Evolutionary conservation across 805 yeast genomes (phyloP).

Genomic region (Ogataea nitratoaversa): DNA sequence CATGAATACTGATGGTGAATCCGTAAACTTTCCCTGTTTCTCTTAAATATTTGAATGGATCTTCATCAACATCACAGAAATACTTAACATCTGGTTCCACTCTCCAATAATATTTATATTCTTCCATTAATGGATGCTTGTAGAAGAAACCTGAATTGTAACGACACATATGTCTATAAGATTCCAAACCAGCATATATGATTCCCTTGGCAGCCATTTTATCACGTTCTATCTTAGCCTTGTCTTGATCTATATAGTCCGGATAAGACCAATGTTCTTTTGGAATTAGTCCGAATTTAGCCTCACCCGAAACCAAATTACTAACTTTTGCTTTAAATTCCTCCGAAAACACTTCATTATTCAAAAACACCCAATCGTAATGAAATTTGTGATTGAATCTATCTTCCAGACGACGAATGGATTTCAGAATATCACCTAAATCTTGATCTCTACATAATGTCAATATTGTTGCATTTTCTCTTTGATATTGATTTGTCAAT

Average conservation of each 20-base stretch:
- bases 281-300: constrained; percentile 70
- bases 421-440: constrained; percentile 48
- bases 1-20: constrained; percentile 62
- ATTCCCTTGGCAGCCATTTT: constrained; percentile 42
- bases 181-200: constrained; percentile 38
- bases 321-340: constrained; percentile 59
- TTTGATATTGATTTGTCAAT: constrained; percentile 2
- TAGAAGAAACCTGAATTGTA: constrained; percentile 51
- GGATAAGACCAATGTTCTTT: constrained; percentile 87
- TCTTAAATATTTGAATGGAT: constrained; percentile 57
- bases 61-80: constrained; percentile 58
- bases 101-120: constrained; percentile 72
- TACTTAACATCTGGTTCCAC: constrained; percentile 66
- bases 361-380: constrained; percentile 91
- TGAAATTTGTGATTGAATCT: constrained; percentile 71
- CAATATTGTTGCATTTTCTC: constrained; percentile 50
- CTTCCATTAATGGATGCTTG: constrained; percentile 50
- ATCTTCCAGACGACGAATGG: constrained; percentile 71
- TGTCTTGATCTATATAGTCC: constrained; percentile 66
- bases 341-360: constrained; percentile 70
- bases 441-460: constrained; percentile 71
- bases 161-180: constrained; percentile 47
- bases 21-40: constrained; percentile 57
- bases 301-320: constrained; percentile 57
- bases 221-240: constrained; percentile 61